Conservation (phyloP, 208 protist species). For the Tritrichomonas musculus region DNA sequence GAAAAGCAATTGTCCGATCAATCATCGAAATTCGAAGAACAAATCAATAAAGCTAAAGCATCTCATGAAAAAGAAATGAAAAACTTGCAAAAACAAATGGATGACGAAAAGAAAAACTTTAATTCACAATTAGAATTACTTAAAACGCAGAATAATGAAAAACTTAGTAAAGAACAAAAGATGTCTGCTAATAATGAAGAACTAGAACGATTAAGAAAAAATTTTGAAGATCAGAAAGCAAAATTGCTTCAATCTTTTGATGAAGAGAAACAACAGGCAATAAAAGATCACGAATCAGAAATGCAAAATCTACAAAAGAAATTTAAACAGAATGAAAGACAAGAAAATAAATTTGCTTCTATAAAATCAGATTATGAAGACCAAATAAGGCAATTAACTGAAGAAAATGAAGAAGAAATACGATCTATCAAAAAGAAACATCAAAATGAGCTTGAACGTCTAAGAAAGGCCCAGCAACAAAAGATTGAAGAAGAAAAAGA, state of each 20-base stretch:
- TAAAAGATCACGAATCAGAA: too few species aligned
- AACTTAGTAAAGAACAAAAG: too few species aligned
- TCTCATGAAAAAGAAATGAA: neutral
- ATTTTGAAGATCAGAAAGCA: too few species aligned
- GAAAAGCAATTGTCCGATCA: neutral
- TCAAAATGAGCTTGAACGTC: neutral
- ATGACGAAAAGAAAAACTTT: neutral
- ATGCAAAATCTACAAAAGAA: too few species aligned
- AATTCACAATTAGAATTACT: too few species aligned
- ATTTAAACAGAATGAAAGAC: too few species aligned
- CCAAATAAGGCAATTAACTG: neutral
- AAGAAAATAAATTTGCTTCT: neutral
- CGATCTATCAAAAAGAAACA: neutral
- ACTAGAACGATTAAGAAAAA: too few species aligned
- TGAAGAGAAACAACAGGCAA: too few species aligned
- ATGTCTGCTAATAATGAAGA: too few species aligned
- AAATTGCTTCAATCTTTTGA: too few species aligned
- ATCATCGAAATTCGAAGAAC: neutral
- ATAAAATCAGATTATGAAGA: neutral
- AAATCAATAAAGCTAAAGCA: neutral
- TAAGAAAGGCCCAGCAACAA: neutral
- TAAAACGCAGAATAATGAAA: too few species aligned
- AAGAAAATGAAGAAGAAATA: neutral
- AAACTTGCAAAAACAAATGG: neutral
- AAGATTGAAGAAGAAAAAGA: neutral